Base-by-base conservation (phyloP, 2,329 filamentous ascomycete genomes). In the Ploettnerulaceae sp. region DNA sequence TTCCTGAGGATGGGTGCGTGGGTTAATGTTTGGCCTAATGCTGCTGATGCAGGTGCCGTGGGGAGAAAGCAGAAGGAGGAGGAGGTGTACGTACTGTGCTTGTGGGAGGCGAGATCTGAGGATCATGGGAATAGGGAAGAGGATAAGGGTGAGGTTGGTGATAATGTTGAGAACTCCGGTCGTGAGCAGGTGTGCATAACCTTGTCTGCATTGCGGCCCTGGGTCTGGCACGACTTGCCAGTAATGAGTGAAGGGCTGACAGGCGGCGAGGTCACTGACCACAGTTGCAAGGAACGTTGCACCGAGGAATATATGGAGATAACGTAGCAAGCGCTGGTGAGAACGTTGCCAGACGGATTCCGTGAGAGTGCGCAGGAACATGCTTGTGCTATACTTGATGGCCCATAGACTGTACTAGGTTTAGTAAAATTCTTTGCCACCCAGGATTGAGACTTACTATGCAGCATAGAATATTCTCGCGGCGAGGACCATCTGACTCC, bases 111-210 rank as follows among this genome's bases (percentile, higher is more conserved):
- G 74, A 40, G 88, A 91, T 45, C 76, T 76, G 29, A 95, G 64
- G 48, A 97, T 88, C 57, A 96, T 86, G 0, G 90, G 86, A 14
- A 96, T 84, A 0, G 93, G 91, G 54, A 95, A 95, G 45, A 84
- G 74, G 56, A 96, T 81, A 7, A 98, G 79, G 0, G 94, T 72
- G 2, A 95, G 67, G 61, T 97, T 93, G 15, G 91, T 96, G 29
- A 95, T 67, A 52, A 95, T 82, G 62, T 96, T 91, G 66, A 86
- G 85, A 7, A 79, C 74, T 9, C 87, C 88, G 81, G 93, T 91
- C 21, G 88, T 89, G 56, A 96, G 72, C 39, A 97, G 76, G 57
- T 95, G 87, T 5, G 79, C 84, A 60, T 85, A 93, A 25, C 86
- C 90, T 65, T 89, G 82, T 34, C 93, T 84, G 64, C 91, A 97